Evolutionary conservation across 139 green algal genomes (phyloP).

Genomic region (Micractinium sp.): DNA sequence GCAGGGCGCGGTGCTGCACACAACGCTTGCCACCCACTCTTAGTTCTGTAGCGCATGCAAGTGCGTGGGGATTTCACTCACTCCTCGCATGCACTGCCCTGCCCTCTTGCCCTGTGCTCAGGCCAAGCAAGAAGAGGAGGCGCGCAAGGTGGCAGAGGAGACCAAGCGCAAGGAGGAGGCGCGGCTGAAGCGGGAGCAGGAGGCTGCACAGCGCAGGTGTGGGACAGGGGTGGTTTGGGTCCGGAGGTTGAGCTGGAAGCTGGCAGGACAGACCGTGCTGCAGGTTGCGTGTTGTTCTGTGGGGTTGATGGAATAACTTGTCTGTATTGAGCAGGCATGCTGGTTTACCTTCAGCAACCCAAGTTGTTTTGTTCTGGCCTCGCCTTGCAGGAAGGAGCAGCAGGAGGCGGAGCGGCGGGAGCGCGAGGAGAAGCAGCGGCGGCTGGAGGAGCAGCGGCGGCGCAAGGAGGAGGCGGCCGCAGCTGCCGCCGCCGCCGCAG

Average conservation of each 20-base stretch:
- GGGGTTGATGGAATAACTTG: not conserved
- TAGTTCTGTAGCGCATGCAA: not conserved
- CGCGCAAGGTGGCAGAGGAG: slow-evolving; percentile 42
- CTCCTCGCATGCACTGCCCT: not conserved
- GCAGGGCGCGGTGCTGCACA: not conserved
- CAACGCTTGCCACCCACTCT: not conserved
- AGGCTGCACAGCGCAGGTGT: slow-evolving; percentile 49
- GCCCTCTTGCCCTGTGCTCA: slow-evolving; percentile 17
- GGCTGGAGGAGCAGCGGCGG: slow-evolving; percentile 44
- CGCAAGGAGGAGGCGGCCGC: slow-evolving; percentile 51
- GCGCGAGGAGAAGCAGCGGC: slow-evolving; percentile 44
- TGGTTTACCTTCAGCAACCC: not conserved
- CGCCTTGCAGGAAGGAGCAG: slow-evolving; percentile 37
- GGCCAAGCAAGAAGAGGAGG: slow-evolving; percentile 62
- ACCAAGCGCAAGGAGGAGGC: slow-evolving; percentile 42
- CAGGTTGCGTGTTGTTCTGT: not conserved
- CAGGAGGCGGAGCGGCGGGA: slow-evolving; percentile 55
- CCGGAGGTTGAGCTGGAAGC: not conserved
- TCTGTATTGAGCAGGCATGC: not conserved
- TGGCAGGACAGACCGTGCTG: not conserved
- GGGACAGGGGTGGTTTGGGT: not conserved
- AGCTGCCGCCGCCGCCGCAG: slow-evolving; percentile 27
- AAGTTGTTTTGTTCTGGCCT: not conserved
- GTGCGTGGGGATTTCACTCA: not conserved
- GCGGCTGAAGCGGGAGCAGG: slow-evolving; percentile 48